Conservation (phyloP, 1,284 basidiomycete genomes). For the Ceratobasidium sp. region DNA sequence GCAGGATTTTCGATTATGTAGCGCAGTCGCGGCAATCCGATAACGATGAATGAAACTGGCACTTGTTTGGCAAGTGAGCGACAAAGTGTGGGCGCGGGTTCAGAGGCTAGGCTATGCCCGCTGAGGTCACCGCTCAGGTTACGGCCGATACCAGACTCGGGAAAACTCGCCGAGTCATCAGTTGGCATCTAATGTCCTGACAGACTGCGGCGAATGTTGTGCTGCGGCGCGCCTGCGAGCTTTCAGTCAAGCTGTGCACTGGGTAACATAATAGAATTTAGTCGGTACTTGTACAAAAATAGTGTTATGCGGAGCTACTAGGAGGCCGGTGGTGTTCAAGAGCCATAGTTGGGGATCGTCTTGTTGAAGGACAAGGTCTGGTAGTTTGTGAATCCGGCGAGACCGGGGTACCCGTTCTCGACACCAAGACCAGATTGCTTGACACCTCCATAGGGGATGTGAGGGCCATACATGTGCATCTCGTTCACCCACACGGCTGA, state of each 20-base stretch:
- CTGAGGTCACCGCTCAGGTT: neutral
- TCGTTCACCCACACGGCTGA: conserved; percentile 43
- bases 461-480: conserved; percentile 38
- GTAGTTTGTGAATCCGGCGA: conserved; percentile 43
- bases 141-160: neutral
- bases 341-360: conserved; percentile 55
- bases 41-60: neutral
- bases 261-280: neutral
- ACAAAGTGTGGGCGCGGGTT: neutral
- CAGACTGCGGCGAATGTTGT: conserved; percentile 5
- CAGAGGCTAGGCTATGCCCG: neutral
- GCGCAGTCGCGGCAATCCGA: conserved; percentile 34
- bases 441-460: conserved; percentile 40
- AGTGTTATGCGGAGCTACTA: neutral
- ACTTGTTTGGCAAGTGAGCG: neutral
- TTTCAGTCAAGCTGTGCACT: neutral
- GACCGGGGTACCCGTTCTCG: conserved; percentile 38
- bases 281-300: conserved; percentile 3
- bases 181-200: neutral
- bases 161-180: neutral
- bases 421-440: conserved; percentile 40
- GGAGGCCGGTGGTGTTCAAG: neutral
- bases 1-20: neutral
- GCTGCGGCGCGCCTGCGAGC: neutral
- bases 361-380: conserved; percentile 36